Evolutionary conservation across 2,329 filamentous ascomycete species (phyloP).

Genomic region (Claviceps citrina): DNA sequence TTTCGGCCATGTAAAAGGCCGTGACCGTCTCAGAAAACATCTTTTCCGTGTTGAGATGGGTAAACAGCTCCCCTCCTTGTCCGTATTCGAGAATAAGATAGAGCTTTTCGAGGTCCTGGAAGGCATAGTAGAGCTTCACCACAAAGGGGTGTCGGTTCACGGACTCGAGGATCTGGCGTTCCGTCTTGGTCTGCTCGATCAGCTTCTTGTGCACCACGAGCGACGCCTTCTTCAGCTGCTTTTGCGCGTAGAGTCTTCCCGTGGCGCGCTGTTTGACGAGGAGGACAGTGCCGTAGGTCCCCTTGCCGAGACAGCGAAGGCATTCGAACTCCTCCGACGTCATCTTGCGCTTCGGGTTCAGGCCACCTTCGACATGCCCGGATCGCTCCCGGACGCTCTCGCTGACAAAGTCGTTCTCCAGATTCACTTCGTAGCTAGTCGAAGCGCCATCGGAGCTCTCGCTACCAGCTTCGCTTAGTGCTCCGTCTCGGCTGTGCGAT

Average conservation of each 20-base stretch:
- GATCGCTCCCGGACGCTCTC: constrained; percentile 36
- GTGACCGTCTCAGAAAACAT: constrained; percentile 87
- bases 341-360: constrained; percentile 62
- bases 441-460: constrained; percentile 49
- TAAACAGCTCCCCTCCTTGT: constrained; percentile 90
- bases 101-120: constrained; percentile 94
- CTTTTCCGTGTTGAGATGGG: constrained; percentile 81
- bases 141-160: constrained; percentile 96
- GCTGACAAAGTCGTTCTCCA: constrained; percentile 76
- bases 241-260: constrained; percentile 86
- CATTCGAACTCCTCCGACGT: constrained; percentile 79
- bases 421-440: constrained; percentile 70
- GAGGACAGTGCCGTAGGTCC: constrained; percentile 86
- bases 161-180: constrained; percentile 85
- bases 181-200: constrained; percentile 93
- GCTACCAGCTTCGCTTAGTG: constrained; percentile 35
- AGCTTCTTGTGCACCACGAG: constrained; percentile 90
- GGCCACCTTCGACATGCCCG: constrained; percentile 34
- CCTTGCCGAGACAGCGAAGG: constrained; percentile 84
- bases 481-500: constrained; percentile 39
- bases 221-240: constrained; percentile 96
- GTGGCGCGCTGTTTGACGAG: constrained; percentile 81
- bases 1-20: constrained; percentile 97
- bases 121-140: constrained; percentile 94
- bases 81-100: constrained; percentile 97